Evolutionary conservation across 1,139 yeast species (phyloP).

Genomic region (Yamadazyma jaroonii): DNA sequence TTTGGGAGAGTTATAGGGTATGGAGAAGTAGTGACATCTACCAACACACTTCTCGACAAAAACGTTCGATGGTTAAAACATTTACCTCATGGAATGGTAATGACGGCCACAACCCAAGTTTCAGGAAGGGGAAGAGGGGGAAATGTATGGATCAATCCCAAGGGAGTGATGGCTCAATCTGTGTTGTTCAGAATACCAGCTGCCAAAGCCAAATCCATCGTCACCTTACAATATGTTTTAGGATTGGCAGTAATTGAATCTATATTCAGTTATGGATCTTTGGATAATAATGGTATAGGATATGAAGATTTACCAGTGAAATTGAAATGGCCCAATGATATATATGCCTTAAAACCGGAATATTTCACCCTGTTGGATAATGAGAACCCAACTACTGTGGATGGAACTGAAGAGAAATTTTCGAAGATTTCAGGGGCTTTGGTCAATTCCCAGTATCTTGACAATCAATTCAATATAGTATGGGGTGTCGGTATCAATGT

Average conservation of each 20-base stretch:
- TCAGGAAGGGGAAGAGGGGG: constrained; percentile 95
- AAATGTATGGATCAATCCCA: constrained; percentile 92
- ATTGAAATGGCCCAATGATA: constrained; percentile 97
- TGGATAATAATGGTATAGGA: constrained; percentile 42
- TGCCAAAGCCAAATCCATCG: constrained; percentile 40
- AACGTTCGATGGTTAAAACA: constrained; percentile 57
- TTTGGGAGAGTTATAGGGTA: constrained; percentile 69
- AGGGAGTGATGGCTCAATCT: constrained; percentile 86
- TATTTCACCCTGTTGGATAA: constrained; percentile 30
- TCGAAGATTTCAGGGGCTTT: constrained; percentile 83
- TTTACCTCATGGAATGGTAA: constrained; percentile 69
- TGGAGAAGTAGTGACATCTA: constrained; percentile 89
- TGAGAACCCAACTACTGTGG: constrained; percentile 32
- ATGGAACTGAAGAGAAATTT: constrained; percentile 48
- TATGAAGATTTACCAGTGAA: constrained; percentile 74
- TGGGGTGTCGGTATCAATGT: constrained; percentile 90
- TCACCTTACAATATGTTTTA: constrained; percentile 82
- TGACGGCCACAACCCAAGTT: constrained; percentile 81
- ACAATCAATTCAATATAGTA: constrained; percentile 57
- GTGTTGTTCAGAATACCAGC: constrained; percentile 57
- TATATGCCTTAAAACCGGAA: constrained; percentile 72
- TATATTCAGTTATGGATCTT: constrained; percentile 56
- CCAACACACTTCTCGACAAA: constrained; percentile 72
- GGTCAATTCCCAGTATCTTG: constrained; percentile 71
- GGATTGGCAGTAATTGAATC: constrained; percentile 84